phyloP scores from a whole-genome alignment of 352 stramenopile species.

The Pythium vanterpoolii region DNA sequence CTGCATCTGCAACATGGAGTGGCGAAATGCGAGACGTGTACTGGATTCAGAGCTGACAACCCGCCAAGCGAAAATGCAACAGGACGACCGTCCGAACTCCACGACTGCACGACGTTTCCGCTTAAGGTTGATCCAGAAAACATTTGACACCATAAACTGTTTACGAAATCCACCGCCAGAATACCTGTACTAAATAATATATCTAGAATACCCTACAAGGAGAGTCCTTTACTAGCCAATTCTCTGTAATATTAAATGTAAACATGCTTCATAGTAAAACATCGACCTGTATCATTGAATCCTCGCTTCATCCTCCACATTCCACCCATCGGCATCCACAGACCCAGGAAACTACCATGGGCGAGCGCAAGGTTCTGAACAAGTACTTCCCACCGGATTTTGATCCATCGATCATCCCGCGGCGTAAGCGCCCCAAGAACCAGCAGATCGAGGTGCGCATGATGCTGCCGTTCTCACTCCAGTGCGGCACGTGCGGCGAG shows the following conservation, averaged over 20 bases:
- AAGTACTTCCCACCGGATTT: slow-evolving; percentile 99
- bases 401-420: slow-evolving; percentile 94
- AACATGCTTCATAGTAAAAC: not conserved
- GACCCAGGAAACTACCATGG: slow-evolving; percentile 84
- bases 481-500: slow-evolving; percentile 96
- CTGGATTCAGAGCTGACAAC: too few species aligned
- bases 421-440: slow-evolving; percentile 92
- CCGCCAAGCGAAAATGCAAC: too few species aligned
- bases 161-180: too few species aligned
- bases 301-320: not conserved
- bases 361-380: slow-evolving; percentile 99
- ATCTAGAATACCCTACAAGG: too few species aligned
- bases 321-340: not conserved
- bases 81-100: too few species aligned
- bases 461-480: slow-evolving; percentile 99
- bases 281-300: slow-evolving; percentile 21
- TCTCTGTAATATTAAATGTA: not conserved
- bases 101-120: too few species aligned
- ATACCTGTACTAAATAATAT: too few species aligned
- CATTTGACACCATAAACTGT: too few species aligned
- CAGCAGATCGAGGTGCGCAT: slow-evolving; percentile 97
- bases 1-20: too few species aligned
- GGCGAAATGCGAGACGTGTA: too few species aligned
- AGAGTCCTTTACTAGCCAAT: not conserved
- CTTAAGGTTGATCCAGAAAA: too few species aligned